Base-by-base conservation (phyloP, 768 basidiomycete genomes). In the Naganishia kalamii region DNA sequence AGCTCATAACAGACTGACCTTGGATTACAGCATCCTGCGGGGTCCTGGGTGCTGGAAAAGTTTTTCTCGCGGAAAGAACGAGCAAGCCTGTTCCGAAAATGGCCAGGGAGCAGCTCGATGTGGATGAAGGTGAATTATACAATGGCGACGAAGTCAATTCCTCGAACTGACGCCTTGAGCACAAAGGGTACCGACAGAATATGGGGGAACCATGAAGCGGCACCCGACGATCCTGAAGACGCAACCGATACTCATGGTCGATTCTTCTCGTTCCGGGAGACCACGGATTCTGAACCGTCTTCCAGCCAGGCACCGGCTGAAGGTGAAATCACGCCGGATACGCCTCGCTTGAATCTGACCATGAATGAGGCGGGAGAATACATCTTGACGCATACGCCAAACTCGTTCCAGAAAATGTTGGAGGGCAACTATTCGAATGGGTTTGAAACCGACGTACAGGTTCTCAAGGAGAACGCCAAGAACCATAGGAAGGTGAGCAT, bases 21-120 rank as follows among this genome's bases (percentile, higher is more conserved):
- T 89, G 74, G 86, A 87, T 87, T 21, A 52, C 30, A 72, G 71
- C 70, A 77, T 70, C 72, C 74, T 5, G 76, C 73, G 29, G 72
- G 71, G 41, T 71, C 77, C 4, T 81, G 77, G 72, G 72, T 80
- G 0, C 72, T 81, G n/a, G 80, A 81, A 61, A 79, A 76, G 68
- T 72, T 96, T 81, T 97, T 99, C 76, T 92, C 90, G 0, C 82
- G 90, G 41, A 86, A 83, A 47, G 96, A 99, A 77, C 84, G 94
- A 0, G 89, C 89, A 65, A 86, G 84, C 57, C 82, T 99, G 12
- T 97, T 99, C 81, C 83, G 91, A 30, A 89, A 87, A 73, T 99
- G 94, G 94, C 90, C 90, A 7, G 93, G 93, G 33, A 88, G 90
- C 69, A 91, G 88, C 25, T 89, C 89, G 69, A 84, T 92, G 85